Percentiles rank a stretch among this genome's conserved stretches.
Conservation (phyloP, 306 rosid species). For the Purshia tridentata region DNA sequence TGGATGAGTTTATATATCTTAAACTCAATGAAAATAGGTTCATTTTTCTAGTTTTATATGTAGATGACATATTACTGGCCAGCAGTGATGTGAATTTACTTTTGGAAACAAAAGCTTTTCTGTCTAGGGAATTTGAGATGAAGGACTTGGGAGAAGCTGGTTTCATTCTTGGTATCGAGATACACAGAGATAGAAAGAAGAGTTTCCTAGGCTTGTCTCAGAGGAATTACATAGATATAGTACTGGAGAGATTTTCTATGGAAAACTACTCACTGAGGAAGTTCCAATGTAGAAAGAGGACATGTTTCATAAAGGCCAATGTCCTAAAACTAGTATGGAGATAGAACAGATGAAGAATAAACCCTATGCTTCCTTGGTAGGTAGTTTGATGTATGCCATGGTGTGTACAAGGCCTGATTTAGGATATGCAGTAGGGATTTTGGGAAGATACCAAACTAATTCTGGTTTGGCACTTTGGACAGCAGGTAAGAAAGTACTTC, state of each 20-base stretch:
- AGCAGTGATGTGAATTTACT: background rate
- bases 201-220: background rate
- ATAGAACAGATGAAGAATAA: background rate
- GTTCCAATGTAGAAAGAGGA: background rate
- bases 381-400: background rate
- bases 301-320: background rate
- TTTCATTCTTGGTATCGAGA: background rate
- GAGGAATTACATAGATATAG: background rate
- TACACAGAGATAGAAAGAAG: background rate
- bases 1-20: background rate
- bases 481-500: no score
- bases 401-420: background rate
- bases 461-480: no score
- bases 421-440: background rate
- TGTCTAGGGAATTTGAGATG: background rate
- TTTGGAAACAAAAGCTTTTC: background rate
- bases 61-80: background rate
- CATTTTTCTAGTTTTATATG: background rate
- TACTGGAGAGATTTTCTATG: background rate
- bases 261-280: background rate
- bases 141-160: background rate
- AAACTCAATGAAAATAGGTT: background rate
- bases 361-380: background rate
- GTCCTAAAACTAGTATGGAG: background rate
- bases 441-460: no score